Evolutionary conservation across 495 filamentous ascomycete genomes (phyloP).

Genomic region (Hypomontagnella submonticulosa): DNA sequence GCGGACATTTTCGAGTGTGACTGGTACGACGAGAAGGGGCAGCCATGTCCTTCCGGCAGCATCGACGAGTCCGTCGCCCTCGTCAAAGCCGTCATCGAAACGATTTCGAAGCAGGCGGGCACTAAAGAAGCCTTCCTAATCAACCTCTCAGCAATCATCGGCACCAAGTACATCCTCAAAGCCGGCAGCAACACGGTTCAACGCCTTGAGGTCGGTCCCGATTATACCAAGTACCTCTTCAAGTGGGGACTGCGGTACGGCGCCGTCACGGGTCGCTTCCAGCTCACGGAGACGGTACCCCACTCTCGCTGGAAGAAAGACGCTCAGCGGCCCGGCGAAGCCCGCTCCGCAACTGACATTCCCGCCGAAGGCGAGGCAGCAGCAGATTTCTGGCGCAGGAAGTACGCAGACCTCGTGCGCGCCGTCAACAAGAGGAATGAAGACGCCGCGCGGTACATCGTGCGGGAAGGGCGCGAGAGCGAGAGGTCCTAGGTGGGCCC

Average conservation of each 20-base stretch:
- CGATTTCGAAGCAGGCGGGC: constrained; percentile 53
- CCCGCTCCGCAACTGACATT: constrained; percentile 21
- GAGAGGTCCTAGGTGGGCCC: not conserved
- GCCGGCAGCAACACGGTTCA: constrained; percentile 51
- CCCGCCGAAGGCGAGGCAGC: constrained; percentile 47
- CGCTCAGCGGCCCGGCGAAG: constrained; percentile 34
- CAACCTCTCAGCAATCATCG: constrained; percentile 62
- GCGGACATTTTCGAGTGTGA: constrained; percentile 52
- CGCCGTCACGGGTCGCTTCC: constrained; percentile 54
- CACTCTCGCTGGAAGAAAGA: constrained; percentile 49
- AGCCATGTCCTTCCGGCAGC: constrained; percentile 48
- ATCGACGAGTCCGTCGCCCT: constrained; percentile 62
- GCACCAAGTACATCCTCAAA: constrained; percentile 57
- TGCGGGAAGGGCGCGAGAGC: not conserved
- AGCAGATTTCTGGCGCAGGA: constrained; percentile 52
- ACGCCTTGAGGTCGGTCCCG: constrained; percentile 48
- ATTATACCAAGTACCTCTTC: constrained; percentile 54
- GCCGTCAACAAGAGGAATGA: constrained; percentile 46
- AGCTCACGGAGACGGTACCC: constrained; percentile 60
- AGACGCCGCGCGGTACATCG: constrained; percentile 27
- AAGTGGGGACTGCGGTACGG: constrained; percentile 61
- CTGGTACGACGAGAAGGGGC: constrained; percentile 57
- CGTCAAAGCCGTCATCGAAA: constrained; percentile 56
- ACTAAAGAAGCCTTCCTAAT: constrained; percentile 63
- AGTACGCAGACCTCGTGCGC: constrained; percentile 51